phyloP scores from a whole-genome alignment of 2,329 filamentous ascomycete species.

The Clonostachys chloroleuca region DNA sequence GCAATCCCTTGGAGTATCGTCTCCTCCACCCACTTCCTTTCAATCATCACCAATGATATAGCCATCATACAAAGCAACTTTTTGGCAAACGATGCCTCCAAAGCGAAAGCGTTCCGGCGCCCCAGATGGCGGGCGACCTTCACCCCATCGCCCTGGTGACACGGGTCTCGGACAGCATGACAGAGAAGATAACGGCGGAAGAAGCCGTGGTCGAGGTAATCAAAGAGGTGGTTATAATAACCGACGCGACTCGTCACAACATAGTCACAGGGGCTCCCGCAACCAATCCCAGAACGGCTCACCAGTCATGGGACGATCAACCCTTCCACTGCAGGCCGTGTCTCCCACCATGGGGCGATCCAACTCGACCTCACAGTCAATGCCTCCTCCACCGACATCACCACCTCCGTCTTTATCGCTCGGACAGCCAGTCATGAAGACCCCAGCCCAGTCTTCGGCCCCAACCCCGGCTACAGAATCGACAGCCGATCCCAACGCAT shows the following conservation, averaged over 20 bases:
- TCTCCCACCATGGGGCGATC: neutral
- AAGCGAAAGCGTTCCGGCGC: slow-evolving; percentile 56
- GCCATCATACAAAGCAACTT: slow-evolving; percentile 2
- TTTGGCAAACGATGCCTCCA: slow-evolving; percentile 42
- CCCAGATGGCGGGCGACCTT: slow-evolving; percentile 47
- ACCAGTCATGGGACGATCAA: neutral
- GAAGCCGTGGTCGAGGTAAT: slow-evolving; percentile 39
- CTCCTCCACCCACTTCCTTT: neutral
- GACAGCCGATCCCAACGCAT: slow-evolving; percentile 18
- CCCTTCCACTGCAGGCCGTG: neutral
- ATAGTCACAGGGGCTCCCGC: neutral
- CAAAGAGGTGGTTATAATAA: slow-evolving; percentile 9
- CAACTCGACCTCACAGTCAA: slow-evolving; percentile 3
- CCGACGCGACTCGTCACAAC: slow-evolving; percentile 4
- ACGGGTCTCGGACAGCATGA: slow-evolving; percentile 54
- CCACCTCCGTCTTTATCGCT: slow-evolving; percentile 9
- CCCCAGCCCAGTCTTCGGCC: slow-evolving; percentile 8
- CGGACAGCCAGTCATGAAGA: slow-evolving; percentile 9
- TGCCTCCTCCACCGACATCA: slow-evolving; percentile 9
- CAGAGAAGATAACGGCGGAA: slow-evolving; percentile 41
- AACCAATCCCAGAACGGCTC: neutral
- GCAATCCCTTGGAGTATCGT: neutral
- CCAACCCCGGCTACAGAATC: slow-evolving; percentile 10
- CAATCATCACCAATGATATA: neutral
- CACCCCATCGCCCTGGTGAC: slow-evolving; percentile 59